Evolutionary conservation across 2,329 filamentous ascomycete species (phyloP).

Genomic region (Corynespora cassiicola): DNA sequence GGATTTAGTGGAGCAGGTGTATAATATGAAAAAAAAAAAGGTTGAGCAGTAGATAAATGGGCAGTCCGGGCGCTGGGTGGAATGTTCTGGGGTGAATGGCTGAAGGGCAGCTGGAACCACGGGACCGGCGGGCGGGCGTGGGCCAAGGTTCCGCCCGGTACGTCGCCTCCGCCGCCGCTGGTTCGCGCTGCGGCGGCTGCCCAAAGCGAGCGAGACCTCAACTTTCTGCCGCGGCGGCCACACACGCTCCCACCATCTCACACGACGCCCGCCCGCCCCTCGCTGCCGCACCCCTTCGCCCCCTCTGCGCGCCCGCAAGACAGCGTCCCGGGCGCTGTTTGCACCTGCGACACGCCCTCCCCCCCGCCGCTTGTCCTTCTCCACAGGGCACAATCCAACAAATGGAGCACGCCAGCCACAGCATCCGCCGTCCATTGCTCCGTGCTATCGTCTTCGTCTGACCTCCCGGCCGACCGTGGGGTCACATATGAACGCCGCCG

Average conservation of each 20-base stretch:
- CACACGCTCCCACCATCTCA: background rate
- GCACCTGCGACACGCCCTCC: slow-evolving; percentile 21
- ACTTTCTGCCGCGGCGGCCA: slow-evolving; percentile 1
- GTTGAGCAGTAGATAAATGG: too few species aligned
- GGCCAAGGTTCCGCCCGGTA: too few species aligned
- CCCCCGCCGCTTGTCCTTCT: slow-evolving; percentile 39
- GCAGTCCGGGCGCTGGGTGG: too few species aligned
- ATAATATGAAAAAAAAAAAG: too few species aligned
- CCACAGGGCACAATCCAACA: slow-evolving; percentile 46
- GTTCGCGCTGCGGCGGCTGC: slow-evolving; percentile 1
- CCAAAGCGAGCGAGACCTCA: slow-evolving; percentile 5
- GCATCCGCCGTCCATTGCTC: slow-evolving; percentile 53
- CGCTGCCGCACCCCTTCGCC: slow-evolving; percentile 14
- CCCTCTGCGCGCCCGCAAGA: slow-evolving; percentile 13
- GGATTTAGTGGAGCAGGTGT: too few species aligned
- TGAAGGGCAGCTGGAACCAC: too few species aligned
- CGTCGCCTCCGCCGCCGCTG: too few species aligned
- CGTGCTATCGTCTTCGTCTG: slow-evolving; percentile 65
- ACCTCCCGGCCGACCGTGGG: slow-evolving; percentile 62
- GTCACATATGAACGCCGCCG: slow-evolving; percentile 47
- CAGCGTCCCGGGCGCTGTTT: slow-evolving; percentile 33
- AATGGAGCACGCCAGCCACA: slow-evolving; percentile 63
- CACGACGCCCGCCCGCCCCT: background rate
- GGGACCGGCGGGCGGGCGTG: too few species aligned
- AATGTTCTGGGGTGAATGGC: too few species aligned